These are phyloP conservation scores for Salix viminalis DNA, from an alignment of 345 rosid genomes.

Conservation along the genomic window DNA sequence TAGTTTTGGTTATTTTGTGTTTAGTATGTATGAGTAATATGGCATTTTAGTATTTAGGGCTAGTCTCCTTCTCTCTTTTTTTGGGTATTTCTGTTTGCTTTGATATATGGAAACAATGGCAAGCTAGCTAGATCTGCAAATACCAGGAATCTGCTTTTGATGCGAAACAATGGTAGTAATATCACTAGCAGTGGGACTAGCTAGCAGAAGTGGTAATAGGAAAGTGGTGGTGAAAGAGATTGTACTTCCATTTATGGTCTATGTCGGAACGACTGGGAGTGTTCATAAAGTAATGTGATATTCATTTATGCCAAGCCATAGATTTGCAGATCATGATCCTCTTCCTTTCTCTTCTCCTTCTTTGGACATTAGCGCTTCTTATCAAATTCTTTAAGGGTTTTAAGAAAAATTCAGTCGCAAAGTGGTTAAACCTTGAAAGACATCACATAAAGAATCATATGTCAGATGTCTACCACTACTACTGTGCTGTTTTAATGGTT, in stretches of 20 bases:
- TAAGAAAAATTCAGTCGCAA: constrained; percentile 2
- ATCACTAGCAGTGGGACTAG: constrained; percentile 15
- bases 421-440: constrained; percentile 18
- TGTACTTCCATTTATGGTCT: constrained; percentile 27
- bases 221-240: constrained; percentile 28
- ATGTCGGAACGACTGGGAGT: constrained; percentile 21
- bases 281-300: constrained; percentile 25
- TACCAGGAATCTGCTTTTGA: constrained; percentile 30
- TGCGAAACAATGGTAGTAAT: constrained; percentile 32
- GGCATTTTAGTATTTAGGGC: constrained; percentile 25
- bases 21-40: neutral
- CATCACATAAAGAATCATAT: constrained; percentile 13
- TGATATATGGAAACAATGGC: constrained; percentile 2
- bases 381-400: neutral
- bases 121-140: constrained; percentile 19
- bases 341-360: neutral
- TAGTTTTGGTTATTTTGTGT: neutral
- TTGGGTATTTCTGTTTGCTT: constrained; percentile 8
- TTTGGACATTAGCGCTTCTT: neutral
- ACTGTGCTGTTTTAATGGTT: constrained; percentile 6
- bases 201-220: constrained; percentile 3
- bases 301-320: constrained; percentile 27
- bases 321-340: constrained; percentile 15
- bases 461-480: constrained; percentile 18
- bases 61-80: neutral